Percentiles rank a stretch among this genome's conserved stretches.
These are phyloP conservation scores for Primulina tabacum DNA, from an alignment of 257 asterid species.

Conservation along the genomic window DNA sequence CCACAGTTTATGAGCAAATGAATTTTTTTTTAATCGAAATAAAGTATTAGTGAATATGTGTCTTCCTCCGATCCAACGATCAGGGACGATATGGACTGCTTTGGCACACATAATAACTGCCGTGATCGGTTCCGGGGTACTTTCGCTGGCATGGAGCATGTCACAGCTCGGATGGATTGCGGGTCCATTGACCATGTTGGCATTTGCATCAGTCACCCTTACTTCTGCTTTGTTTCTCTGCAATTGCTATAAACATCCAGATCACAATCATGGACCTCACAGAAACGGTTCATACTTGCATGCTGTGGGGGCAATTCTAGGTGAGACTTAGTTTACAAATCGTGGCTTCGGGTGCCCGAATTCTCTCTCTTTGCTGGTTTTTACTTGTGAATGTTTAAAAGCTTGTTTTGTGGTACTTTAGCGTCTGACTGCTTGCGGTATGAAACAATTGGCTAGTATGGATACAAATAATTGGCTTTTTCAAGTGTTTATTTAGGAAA, in stretches of 20 bases:
- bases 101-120: slow-evolving; percentile 75
- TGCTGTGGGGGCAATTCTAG: slow-evolving; percentile 53
- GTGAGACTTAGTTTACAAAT: slow-evolving; percentile 12
- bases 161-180: slow-evolving; percentile 85
- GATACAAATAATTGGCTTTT: too few species aligned
- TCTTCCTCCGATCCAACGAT: slow-evolving; percentile 18
- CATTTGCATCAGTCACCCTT: slow-evolving; percentile 59
- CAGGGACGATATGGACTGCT: slow-evolving; percentile 73
- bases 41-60: not conserved
- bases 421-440: too few species aligned
- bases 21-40: not conserved
- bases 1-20: not conserved
- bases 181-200: slow-evolving; percentile 57
- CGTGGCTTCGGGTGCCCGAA: too few species aligned
- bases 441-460: too few species aligned
- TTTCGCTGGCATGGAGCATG: slow-evolving; percentile 76
- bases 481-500: too few species aligned
- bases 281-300: slow-evolving; percentile 56
- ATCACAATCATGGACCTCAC: slow-evolving; percentile 27
- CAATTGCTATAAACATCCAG: slow-evolving; percentile 52
- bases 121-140: slow-evolving; percentile 84
- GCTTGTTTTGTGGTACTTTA: too few species aligned
- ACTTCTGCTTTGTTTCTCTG: slow-evolving; percentile 50
- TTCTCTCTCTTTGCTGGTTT: too few species aligned
- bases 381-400: too few species aligned